Conservation (phyloP, 1,284 basidiomycete genomes). For the Apiotrichum laibachii region DNA sequence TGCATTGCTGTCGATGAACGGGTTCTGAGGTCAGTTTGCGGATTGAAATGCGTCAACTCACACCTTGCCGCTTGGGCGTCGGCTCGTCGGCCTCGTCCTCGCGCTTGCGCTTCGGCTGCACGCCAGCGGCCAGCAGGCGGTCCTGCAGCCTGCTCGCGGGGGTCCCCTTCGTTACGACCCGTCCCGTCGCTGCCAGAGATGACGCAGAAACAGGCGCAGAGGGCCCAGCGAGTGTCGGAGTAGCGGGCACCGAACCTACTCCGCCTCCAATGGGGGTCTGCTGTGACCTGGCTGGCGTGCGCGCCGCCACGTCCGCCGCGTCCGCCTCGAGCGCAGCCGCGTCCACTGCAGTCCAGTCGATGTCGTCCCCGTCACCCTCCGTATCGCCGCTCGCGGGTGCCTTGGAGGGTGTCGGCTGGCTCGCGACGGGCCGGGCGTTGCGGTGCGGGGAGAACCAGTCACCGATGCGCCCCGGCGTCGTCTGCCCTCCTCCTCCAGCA, state of each 20-base stretch:
- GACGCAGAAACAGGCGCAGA: background rate
- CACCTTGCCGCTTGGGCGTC: conserved; percentile 3
- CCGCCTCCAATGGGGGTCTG: background rate
- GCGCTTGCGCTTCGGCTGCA: conserved; percentile 10
- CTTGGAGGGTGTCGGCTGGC: background rate
- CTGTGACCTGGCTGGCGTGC: background rate
- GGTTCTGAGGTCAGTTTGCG: background rate
- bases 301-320: conserved; percentile 15
- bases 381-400: conserved; percentile 1
- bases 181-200: background rate
- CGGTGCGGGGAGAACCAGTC: background rate
- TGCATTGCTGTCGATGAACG: too few relatives aligned
- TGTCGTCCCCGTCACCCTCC: conserved; percentile 17
- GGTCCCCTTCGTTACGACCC: background rate
- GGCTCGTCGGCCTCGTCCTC: conserved; percentile 2
- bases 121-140: conserved; percentile 6
- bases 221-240: background rate
- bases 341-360: conserved; percentile 43
- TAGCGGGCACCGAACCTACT: background rate
- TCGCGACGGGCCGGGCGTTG: background rate
- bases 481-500: background rate
- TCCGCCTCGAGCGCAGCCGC: conserved; percentile 37
- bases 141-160: conserved; percentile 1
- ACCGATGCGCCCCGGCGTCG: conserved; percentile 1
- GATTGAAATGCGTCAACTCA: background rate